Evolutionary conservation across 2,329 filamentous ascomycete species (phyloP).

Genomic region (Claviceps sp.): DNA sequence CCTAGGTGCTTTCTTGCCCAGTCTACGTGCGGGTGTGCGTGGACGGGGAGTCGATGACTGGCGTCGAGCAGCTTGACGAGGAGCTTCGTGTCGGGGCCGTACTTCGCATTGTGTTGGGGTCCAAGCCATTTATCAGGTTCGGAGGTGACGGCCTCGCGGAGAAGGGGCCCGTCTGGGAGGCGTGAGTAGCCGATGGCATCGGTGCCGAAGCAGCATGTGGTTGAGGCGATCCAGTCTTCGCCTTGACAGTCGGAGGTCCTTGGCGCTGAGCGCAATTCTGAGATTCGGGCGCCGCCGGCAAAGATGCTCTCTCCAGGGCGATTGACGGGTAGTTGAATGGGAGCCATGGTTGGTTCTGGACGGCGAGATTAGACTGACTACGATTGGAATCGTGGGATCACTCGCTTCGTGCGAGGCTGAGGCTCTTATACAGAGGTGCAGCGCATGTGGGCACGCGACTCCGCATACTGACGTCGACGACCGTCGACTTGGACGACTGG

Average conservation of each 20-base stretch:
- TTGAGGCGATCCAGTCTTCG: constrained; percentile 12
- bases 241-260: constrained; percentile 4
- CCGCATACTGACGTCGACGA: neutral
- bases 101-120: constrained; percentile 6
- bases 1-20: constrained; percentile 10
- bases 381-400: too few species aligned
- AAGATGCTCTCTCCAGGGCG: constrained; percentile 8
- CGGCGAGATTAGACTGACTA: too few species aligned
- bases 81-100: constrained; percentile 10
- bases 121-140: constrained; percentile 11
- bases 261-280: constrained; percentile 5
- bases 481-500: neutral
- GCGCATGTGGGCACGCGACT: neutral
- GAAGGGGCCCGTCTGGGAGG: constrained; percentile 8
- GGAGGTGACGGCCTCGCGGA: constrained; percentile 7
- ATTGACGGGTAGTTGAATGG: constrained; percentile 9
- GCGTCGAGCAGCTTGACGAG: constrained; percentile 13
- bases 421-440: too few species aligned
- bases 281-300: constrained; percentile 8
- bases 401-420: too few species aligned
- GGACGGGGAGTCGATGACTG: constrained; percentile 10
- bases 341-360: constrained; percentile 4
- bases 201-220: constrained; percentile 10
- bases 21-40: constrained; percentile 10
- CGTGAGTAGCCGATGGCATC: constrained; percentile 6